phyloP scores from a whole-genome alignment of 2,329 filamentous ascomycete genomes.

The Aspergillus ustus region DNA sequence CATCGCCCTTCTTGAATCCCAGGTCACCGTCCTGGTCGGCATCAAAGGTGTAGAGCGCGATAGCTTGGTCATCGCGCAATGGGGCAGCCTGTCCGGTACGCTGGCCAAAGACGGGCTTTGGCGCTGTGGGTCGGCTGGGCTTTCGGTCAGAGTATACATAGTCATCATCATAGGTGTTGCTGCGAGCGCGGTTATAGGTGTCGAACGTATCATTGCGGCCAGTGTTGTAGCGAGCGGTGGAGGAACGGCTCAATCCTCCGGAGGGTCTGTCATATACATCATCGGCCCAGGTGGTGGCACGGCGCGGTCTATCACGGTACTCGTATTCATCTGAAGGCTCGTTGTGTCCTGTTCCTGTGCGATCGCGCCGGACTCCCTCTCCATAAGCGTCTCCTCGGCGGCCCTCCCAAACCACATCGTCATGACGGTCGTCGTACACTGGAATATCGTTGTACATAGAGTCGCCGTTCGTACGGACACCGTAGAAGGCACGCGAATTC shows the following conservation, averaged over 20 bases:
- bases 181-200: constrained; percentile 38
- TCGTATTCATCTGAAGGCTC: constrained; percentile 55
- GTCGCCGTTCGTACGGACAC: constrained; percentile 60
- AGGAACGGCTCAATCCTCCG: constrained; percentile 39
- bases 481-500: constrained; percentile 82
- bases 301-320: constrained; percentile 57
- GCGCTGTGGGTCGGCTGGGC: constrained; percentile 79
- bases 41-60: constrained; percentile 93
- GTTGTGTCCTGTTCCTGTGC: constrained; percentile 47
- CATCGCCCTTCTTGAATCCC: constrained; percentile 94
- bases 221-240: constrained; percentile 38
- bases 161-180: constrained; percentile 51
- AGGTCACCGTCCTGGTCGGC: constrained; percentile 90
- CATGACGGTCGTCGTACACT: constrained; percentile 81
- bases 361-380: constrained; percentile 63
- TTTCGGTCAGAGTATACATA: constrained; percentile 64
- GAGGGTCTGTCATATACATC: constrained; percentile 52
- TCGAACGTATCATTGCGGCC: constrained; percentile 34
- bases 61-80: constrained; percentile 72
- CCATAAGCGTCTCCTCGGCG: constrained; percentile 71
- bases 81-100: constrained; percentile 45
- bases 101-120: constrained; percentile 79
- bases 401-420: constrained; percentile 84
- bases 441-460: constrained; percentile 92
- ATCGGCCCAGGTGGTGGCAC: constrained; percentile 55